Conservation (phyloP, 306 rosid genomes). For the Pachyrhizus erosus region DNA sequence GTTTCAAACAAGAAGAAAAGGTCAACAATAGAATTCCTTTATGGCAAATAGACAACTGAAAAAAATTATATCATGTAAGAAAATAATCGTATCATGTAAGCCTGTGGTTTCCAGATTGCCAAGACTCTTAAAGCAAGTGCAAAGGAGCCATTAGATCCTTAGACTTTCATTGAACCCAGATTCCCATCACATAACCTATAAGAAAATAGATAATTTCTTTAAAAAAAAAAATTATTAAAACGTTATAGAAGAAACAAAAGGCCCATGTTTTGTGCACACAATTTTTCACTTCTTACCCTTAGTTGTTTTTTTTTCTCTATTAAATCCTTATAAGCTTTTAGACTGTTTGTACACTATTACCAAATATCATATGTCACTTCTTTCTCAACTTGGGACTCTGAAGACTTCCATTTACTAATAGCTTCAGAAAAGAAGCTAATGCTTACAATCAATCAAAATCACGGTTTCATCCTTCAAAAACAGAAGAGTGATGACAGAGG, state of each 20-base stretch:
- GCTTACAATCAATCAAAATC: slow-evolving; percentile 21
- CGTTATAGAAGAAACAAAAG: neutral
- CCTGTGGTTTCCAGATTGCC: slow-evolving; percentile 28
- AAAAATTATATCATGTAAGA: slow-evolving; percentile 7
- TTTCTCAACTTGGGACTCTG: neutral
- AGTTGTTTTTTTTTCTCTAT: neutral
- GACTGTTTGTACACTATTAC: neutral
- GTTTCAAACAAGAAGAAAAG: slow-evolving; percentile 28
- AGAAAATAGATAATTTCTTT: slow-evolving; percentile 26
- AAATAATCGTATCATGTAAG: slow-evolving; percentile 10
- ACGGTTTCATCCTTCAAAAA: slow-evolving; percentile 9
- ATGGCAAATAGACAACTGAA: neutral
- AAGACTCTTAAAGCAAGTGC: slow-evolving; percentile 33
- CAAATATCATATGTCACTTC: neutral
- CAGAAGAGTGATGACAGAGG: neutral
- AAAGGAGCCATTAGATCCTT: slow-evolving; percentile 29
- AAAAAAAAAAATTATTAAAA: neutral
- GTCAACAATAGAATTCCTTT: neutral
- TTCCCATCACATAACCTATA: slow-evolving; percentile 36
- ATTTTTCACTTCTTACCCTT: neutral
- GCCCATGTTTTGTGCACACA: neutral
- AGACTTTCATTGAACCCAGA: slow-evolving; percentile 40
- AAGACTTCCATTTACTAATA: neutral
- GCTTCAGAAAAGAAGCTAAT: neutral
- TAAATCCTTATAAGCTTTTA: slow-evolving; percentile 19